Evolutionary conservation across 257 asterid genomes (phyloP).

Genomic region (Jacaranda mimosifolia): DNA sequence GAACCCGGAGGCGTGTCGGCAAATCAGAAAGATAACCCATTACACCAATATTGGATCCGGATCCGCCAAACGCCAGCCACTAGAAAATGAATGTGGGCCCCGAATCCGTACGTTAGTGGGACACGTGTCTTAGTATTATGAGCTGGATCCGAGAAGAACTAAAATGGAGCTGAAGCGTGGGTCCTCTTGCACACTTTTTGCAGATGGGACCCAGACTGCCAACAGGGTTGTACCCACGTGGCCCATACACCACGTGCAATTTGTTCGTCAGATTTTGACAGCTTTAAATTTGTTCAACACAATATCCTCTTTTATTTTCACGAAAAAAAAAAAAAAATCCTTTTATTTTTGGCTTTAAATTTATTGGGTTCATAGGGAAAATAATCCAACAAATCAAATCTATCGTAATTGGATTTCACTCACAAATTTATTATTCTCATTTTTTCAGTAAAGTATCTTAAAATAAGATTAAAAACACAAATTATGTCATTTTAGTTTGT

Average conservation of each 20-base stretch:
- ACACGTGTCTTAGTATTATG: slow-evolving; percentile 44
- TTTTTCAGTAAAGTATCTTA: too few relatives aligned
- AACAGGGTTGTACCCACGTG: slow-evolving; percentile 33
- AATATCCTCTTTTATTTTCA: background rate
- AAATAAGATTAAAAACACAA: too few relatives aligned
- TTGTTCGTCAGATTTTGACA: slow-evolving; percentile 17
- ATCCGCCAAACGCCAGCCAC: slow-evolving; percentile 55
- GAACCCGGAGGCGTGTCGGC: slow-evolving; percentile 19
- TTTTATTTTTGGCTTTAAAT: too few relatives aligned
- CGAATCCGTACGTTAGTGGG: background rate
- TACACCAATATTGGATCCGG: slow-evolving; percentile 22
- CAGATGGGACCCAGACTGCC: slow-evolving; percentile 41
- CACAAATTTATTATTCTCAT: too few relatives aligned
- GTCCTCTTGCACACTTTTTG: slow-evolving; percentile 40
- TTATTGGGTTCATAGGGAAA: too few relatives aligned
- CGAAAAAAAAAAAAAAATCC: background rate
- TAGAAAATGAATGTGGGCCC: slow-evolving; percentile 24
- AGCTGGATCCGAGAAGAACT: slow-evolving; percentile 38
- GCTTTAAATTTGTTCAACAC: background rate
- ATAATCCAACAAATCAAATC: too few relatives aligned
- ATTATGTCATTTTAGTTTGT: too few relatives aligned
- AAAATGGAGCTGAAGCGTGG: slow-evolving; percentile 26
- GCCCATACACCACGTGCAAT: slow-evolving; percentile 39
- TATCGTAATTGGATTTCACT: too few relatives aligned
- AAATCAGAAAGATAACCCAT: background rate